Conservation (phyloP, 2,329 filamentous ascomycete species). For the Ophidiomyces ophidiicola region DNA sequence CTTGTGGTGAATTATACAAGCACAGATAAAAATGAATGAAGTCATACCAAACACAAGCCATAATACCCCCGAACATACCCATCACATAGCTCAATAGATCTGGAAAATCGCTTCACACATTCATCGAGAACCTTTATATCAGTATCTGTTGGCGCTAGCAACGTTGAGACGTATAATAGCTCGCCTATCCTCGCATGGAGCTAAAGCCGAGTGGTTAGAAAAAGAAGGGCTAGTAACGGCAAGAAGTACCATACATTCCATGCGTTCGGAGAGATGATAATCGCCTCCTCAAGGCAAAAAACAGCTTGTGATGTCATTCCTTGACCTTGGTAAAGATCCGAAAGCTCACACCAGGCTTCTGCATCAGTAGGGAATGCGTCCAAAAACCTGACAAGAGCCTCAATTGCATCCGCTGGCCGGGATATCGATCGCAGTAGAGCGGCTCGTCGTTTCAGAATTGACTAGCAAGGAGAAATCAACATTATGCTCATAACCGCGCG, state of each 20-base stretch:
- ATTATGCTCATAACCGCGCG: constrained; percentile 20
- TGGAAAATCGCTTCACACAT: constrained; percentile 71
- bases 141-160: constrained; percentile 28
- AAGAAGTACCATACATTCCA: constrained; percentile 59
- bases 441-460: constrained; percentile 71
- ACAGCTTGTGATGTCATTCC: constrained; percentile 72
- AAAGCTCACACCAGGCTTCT: constrained; percentile 85
- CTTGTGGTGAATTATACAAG: too few species aligned
- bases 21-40: constrained; percentile 1
- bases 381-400: constrained; percentile 60
- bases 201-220: constrained; percentile 36
- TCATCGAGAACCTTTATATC: constrained; percentile 48
- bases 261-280: constrained; percentile 76
- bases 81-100: constrained; percentile 87
- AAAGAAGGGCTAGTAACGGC: not conserved
- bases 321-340: constrained; percentile 71
- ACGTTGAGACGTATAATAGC: constrained; percentile 56
- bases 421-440: constrained; percentile 66
- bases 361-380: constrained; percentile 79
- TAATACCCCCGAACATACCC: constrained; percentile 88
- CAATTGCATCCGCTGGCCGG: constrained; percentile 58
- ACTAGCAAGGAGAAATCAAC: constrained; percentile 37
- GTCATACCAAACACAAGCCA: constrained; percentile 66
- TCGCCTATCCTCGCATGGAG: constrained; percentile 82
- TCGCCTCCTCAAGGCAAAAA: constrained; percentile 78